Evolutionary conservation across 2,329 filamentous ascomycete species (phyloP), one percentile per base, ranked within the genome.

Genomic region (Pyricularia pennisetigena): DNA sequence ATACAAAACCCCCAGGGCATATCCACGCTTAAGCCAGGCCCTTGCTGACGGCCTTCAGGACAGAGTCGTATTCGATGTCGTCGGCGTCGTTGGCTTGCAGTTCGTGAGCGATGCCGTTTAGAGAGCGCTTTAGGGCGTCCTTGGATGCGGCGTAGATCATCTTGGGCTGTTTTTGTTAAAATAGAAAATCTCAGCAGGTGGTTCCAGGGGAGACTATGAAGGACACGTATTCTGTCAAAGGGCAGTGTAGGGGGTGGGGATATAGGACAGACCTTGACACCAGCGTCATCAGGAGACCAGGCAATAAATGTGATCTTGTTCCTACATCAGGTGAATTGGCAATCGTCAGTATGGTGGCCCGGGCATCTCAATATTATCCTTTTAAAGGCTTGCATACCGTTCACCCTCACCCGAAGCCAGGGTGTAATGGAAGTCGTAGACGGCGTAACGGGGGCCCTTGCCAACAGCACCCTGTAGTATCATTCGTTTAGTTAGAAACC

Each of bases 111-210:
- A 94, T 82, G 71, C 91, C 91, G 77, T 87, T 91, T 71, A 95
- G 86, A 66, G 90, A 80, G 79, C 89, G 89, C 86, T 93, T 94
- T 73, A 95, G 86, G 70, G 90, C 90, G 75, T 94, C 90, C 84
- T 94, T 95, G 80, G 92, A 95, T 67, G 92, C 91, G 74, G 91
- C 90, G 85, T 94, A 95, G 79, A 93, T 86, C 92, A 95, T 95
- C 85, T 93, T 93, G 80, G 90, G 85, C 91, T 93, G 73, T 69
- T 64, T 65, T 49, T 65, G 20, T 14, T 23, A 41, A 24, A 12
- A 30, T 2, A 12, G 8, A 3, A 4, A 64, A 28, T 64, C 12
- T 65, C 26, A 24, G 29, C 16, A 35, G 41, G 54, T 16, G n/a
- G 8, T 67, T 62, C 28, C 28, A 28, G 26, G 2, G 74, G 69